Conservation (phyloP, 129 eudicot genomes). For the Centaurea solstitialis region DNA sequence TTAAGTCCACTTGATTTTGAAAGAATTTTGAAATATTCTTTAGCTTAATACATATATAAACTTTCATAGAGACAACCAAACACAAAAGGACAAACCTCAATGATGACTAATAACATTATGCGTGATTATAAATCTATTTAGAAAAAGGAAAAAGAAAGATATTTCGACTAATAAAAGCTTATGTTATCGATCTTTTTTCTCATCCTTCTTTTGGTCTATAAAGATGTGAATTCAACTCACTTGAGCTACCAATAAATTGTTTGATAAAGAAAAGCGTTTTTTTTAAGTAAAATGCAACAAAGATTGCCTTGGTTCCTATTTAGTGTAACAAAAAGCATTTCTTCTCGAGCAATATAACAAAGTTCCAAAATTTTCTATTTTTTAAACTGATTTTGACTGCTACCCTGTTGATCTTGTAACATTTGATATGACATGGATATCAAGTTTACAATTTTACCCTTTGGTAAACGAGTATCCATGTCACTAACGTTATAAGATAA, state of each 20-base stretch:
- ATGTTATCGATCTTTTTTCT: not conserved
- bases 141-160: not conserved
- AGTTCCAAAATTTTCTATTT: too few species aligned
- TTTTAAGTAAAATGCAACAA: not conserved
- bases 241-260: too few species aligned
- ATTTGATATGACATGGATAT: not conserved
- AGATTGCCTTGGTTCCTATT: not conserved
- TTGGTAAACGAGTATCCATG: not conserved
- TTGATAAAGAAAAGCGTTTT: too few species aligned
- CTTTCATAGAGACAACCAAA: not conserved
- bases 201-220: not conserved
- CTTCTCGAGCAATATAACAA: not conserved
- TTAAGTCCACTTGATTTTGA: not conserved
- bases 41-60: not conserved
- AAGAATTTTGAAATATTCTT: not conserved
- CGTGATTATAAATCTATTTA: not conserved
- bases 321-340: not conserved
- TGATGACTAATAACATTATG: not conserved
- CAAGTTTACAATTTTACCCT: not conserved
- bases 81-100: not conserved
- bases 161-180: not conserved
- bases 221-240: too few species aligned
- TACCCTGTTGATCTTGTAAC: not conserved
- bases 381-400: not conserved
- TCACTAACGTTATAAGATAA: not conserved